Percentiles rank a stretch among this genome's conserved stretches.
phyloP scores from a whole-genome alignment of 306 rosid species.

The Prosopis cineraria region DNA sequence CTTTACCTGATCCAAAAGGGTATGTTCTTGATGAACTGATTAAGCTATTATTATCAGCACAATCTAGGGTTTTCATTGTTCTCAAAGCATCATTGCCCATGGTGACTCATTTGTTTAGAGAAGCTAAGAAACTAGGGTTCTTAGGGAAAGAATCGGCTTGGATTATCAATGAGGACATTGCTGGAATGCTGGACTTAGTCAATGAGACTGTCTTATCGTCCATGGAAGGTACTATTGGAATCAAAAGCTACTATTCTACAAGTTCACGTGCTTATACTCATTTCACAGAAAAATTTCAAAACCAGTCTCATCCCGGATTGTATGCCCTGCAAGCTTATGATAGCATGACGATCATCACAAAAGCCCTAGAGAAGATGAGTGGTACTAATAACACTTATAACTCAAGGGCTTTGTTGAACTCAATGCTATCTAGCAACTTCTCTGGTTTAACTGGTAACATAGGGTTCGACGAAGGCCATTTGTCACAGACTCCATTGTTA shows the following conservation, averaged over 20 bases:
- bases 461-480: conserved; percentile 44
- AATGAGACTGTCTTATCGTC: conserved; percentile 39
- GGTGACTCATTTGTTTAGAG: conserved; percentile 53
- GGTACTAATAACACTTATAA: conserved; percentile 6
- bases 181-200: conserved; percentile 41
- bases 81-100: conserved; percentile 59
- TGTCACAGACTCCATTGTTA: conserved; percentile 32
- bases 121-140: conserved; percentile 55
- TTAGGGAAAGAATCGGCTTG: conserved; percentile 51
- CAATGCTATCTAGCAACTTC: conserved; percentile 42
- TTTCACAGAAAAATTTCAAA: conserved; percentile 35
- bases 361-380: conserved; percentile 43
- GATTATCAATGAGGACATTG: conserved; percentile 55
- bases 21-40: conserved; percentile 49
- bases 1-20: conserved; percentile 53
- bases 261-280: conserved; percentile 31
- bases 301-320: conserved; percentile 38
- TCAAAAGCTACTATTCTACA: conserved; percentile 43
- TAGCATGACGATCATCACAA: conserved; percentile 42
- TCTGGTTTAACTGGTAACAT: conserved; percentile 59
- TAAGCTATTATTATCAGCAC: conserved; percentile 39
- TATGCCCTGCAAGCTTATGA: conserved; percentile 63
- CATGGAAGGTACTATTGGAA: conserved; percentile 64
- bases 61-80: conserved; percentile 61
- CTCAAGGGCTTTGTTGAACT: conserved; percentile 29